Evolutionary conservation across 495 filamentous ascomycete species (phyloP).

Genomic region (Hypoxylon cercidicola): DNA sequence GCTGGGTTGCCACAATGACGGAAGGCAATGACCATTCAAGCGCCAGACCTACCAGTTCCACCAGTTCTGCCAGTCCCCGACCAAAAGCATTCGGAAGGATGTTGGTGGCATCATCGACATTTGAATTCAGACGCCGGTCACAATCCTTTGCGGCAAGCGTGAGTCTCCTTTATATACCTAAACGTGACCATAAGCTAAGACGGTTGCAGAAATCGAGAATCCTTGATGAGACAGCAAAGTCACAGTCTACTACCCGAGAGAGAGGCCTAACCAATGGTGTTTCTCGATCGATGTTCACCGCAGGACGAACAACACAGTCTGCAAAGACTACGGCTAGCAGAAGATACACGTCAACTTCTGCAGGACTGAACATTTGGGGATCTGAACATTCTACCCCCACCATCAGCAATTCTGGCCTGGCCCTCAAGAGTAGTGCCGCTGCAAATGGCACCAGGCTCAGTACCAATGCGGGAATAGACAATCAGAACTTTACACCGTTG

Average conservation of each 20-base stretch:
- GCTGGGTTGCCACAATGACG: conserved; percentile 1
- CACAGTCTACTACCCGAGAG: not conserved
- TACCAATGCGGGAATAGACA: not conserved
- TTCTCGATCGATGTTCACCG: not conserved
- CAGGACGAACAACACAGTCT: not conserved
- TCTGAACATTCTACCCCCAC: not conserved
- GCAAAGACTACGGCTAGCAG: not conserved
- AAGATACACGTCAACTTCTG: not conserved
- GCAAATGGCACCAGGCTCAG: not conserved
- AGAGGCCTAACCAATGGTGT: not conserved
- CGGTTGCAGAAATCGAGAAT: conserved; percentile 9
- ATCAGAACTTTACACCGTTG: not conserved
- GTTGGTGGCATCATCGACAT: not conserved
- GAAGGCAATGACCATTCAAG: conserved; percentile 2
- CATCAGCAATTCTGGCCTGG: not conserved
- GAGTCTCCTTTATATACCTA: not conserved
- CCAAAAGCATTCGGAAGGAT: no score
- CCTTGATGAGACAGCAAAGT: not conserved
- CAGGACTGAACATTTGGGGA: not conserved
- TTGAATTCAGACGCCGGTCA: not conserved
- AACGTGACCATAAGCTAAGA: conserved; percentile 1
- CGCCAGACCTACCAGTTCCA: not conserved
- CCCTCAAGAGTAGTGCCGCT: not conserved
- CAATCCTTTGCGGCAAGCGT: not conserved
- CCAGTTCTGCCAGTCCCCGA: not conserved